These are phyloP conservation scores for Nyssa sinensis DNA, from an alignment of 148 eudicot genomes.

Conservation along the genomic window DNA sequence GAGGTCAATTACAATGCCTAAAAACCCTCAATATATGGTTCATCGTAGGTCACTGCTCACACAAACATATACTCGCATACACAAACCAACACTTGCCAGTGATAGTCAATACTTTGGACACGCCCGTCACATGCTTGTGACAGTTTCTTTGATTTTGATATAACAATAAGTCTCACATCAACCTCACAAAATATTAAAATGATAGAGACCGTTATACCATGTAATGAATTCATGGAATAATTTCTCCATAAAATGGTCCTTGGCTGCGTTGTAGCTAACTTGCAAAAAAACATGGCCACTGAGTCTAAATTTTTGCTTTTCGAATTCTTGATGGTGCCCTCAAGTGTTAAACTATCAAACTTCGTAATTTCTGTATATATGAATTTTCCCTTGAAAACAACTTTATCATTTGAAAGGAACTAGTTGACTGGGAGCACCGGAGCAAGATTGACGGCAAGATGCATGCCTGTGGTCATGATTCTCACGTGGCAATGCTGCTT, in stretches of 20 bases:
- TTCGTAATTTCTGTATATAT: neutral
- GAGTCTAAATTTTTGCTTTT: neutral
- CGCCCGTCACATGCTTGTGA: too few relatives aligned
- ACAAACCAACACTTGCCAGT: neutral
- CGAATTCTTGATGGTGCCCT: neutral
- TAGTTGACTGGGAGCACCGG: slow-evolving; percentile 61
- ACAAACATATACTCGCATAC: too few relatives aligned
- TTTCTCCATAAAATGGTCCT: too few relatives aligned
- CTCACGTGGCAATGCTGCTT: slow-evolving; percentile 70
- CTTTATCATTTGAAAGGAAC: slow-evolving; percentile 35
- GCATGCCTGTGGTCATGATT: slow-evolving; percentile 83
- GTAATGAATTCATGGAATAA: too few relatives aligned
- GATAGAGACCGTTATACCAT: too few relatives aligned
- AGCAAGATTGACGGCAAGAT: slow-evolving; percentile 67
- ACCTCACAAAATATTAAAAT: too few relatives aligned
- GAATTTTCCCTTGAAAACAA: neutral
- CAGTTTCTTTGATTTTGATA: too few relatives aligned
- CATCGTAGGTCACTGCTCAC: too few relatives aligned
- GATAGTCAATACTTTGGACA: neutral
- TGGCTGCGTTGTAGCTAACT: too few relatives aligned
- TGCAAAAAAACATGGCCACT: neutral
- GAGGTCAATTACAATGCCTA: neutral
- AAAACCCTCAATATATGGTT: too few relatives aligned
- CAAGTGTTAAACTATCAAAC: neutral
- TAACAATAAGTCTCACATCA: too few relatives aligned